Evolutionary conservation across 768 basidiomycete species (phyloP), one percentile per base, ranked within the genome.

Genomic region (Boletus coccyginus): DNA sequence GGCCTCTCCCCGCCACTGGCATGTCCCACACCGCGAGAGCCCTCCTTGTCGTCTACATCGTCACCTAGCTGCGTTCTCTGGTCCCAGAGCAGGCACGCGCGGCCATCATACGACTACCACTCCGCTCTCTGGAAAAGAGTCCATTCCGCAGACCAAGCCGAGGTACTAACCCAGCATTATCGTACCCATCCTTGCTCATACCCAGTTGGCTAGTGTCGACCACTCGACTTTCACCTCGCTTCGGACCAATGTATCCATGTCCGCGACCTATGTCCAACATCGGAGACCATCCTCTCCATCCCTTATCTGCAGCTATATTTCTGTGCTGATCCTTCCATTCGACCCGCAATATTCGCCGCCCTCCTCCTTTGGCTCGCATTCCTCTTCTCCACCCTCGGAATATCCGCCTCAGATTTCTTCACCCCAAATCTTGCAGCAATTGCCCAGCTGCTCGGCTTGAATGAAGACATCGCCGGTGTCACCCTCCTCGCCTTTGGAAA

Each of bases 401-500:
- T 97, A 69, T 88, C 87, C 60, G 94, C 95, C 7, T 90, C 94
- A 17, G 96, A 98, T 73, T 98, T 98, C 75, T 98, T 98, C 79
- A 94, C 91, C 50, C 95, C 95, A 1, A 98, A 99, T 70, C 81
- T 99, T 17, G 89, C 90, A 0, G 92, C 95, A 1, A 88, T 98
- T 33, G 86, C 96, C 0, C 82, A 87, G 48, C 75, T 91, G 5
- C 82, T 99, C 5, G 90, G 94, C 0, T 73, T 99, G 40, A 90
- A 91, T 64, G 94, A 99, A 68, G 91, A 92, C 52, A 86, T 98
- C 16, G 94, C 97, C 0, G 97, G 97, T 0, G 95, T 98, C 24
- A 99, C 97, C 0, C 91, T 99, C 63, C 81, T 99, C 31, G 97
- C 97, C 0, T 95, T 98, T 68, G 96, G 96, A 40, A 98, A 98